Conservation (phyloP, 2,329 filamentous ascomycete species). For the Nemania sp. region DNA sequence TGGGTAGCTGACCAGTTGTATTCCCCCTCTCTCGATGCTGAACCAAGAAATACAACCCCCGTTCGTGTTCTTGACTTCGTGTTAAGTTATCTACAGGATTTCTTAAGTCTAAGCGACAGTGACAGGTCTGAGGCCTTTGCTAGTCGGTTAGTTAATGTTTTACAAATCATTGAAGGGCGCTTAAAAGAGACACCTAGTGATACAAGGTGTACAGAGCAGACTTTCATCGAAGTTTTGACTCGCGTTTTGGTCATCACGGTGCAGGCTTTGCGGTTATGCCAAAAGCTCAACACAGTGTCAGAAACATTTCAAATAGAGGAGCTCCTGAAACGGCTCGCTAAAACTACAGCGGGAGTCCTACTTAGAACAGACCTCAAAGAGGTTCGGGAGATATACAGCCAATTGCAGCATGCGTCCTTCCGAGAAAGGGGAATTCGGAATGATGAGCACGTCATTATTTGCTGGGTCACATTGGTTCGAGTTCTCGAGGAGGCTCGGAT, state of each 20-base stretch:
- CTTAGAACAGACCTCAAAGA: conserved; percentile 47
- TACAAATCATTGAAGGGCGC: conserved; percentile 46
- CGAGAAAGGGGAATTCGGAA: conserved; percentile 57
- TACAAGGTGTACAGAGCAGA: conserved; percentile 30
- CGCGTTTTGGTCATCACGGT: conserved; percentile 44
- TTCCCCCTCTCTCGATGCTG: conserved; percentile 20
- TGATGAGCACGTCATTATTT: conserved; percentile 50
- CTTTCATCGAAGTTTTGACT: conserved; percentile 43
- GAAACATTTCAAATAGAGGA: conserved; percentile 53
- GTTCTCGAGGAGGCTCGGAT: conserved; percentile 54
- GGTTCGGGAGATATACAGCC: conserved; percentile 51
- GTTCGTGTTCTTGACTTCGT: conserved; percentile 49
- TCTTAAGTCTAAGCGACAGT: conserved; percentile 45
- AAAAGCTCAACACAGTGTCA: conserved; percentile 37
- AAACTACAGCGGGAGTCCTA: conserved; percentile 45
- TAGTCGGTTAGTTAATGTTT: conserved; percentile 48
- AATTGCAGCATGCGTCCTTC: conserved; percentile 48
- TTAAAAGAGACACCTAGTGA: conserved; percentile 34
- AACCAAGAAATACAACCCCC: conserved; percentile 24
- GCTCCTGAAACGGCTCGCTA: conserved; percentile 49
- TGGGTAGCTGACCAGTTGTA: conserved; percentile 54
- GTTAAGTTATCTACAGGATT: conserved; percentile 51
- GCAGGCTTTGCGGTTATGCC: conserved; percentile 50
- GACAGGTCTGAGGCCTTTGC: conserved; percentile 47
- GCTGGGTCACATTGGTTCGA: conserved; percentile 63